phyloP scores from a whole-genome alignment of 202 grass and related monocot species.

The Thinopyrum obtusiflorum region DNA sequence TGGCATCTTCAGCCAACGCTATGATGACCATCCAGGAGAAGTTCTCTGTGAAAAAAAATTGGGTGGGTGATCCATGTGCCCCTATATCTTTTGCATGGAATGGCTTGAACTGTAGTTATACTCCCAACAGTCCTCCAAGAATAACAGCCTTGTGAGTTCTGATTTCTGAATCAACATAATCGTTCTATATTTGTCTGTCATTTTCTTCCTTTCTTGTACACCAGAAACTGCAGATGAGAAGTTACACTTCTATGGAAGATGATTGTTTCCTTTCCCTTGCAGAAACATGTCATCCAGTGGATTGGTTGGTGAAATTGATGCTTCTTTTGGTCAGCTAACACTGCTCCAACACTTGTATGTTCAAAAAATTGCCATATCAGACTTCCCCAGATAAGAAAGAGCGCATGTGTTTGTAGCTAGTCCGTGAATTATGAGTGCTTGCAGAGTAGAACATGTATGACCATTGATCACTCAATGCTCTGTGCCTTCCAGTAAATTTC shows the following conservation, averaged over 20 bases:
- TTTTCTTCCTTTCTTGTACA: neutral
- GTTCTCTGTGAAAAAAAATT: constrained; percentile 46
- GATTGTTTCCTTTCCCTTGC: neutral
- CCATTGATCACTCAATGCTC: neutral
- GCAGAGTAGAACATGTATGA: neutral
- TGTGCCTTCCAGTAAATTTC: neutral
- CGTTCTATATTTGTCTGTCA: neutral
- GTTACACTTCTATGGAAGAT: neutral
- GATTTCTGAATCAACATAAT: no score
- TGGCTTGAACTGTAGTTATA: constrained; percentile 35
- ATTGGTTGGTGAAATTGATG: constrained; percentile 40
- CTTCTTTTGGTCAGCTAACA: constrained; percentile 37
- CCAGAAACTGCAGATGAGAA: neutral
- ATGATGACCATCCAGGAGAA: constrained; percentile 41
- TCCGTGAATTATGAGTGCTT: neutral
- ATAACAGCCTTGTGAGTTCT: constrained; percentile 51
- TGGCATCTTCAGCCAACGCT: constrained; percentile 14
- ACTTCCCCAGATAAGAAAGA: neutral
- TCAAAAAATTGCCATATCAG: neutral
- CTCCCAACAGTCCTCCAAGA: neutral
- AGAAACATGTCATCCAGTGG: constrained; percentile 37
- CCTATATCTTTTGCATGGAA: constrained; percentile 39
- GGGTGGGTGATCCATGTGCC: constrained; percentile 61
- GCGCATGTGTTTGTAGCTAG: neutral
- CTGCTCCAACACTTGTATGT: constrained; percentile 43